phyloP scores from a whole-genome alignment of 2,329 filamentous ascomycete genomes.

The Verticillium nubilum region DNA sequence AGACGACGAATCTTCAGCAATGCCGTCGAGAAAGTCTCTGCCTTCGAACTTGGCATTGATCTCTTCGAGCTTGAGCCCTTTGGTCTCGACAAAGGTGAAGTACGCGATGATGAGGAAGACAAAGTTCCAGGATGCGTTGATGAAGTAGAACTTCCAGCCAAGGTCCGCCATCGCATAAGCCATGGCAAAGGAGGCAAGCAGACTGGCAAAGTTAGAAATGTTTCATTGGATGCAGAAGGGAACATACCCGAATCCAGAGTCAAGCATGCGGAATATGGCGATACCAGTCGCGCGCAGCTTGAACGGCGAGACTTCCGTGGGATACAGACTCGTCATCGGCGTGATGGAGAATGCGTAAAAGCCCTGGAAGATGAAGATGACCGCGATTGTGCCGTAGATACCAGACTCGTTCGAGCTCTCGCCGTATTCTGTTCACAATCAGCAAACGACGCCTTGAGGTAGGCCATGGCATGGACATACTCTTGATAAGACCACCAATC shows the following conservation, averaged over 20 bases:
- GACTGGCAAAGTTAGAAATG: slow-evolving; percentile 7
- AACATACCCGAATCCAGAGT: slow-evolving; percentile 21
- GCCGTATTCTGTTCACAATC: slow-evolving; percentile 20
- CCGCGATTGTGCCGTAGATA: slow-evolving; percentile 31
- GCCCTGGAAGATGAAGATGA: slow-evolving; percentile 27
- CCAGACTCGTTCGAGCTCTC: slow-evolving; percentile 27
- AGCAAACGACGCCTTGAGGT: background rate
- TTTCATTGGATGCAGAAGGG: background rate
- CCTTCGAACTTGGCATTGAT: slow-evolving; percentile 20
- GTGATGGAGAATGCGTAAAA: slow-evolving; percentile 26
- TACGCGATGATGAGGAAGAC: slow-evolving; percentile 18
- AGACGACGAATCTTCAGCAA: background rate
- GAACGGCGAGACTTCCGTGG: slow-evolving; percentile 24
- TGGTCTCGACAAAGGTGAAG: slow-evolving; percentile 22
- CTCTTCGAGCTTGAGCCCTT: slow-evolving; percentile 21
- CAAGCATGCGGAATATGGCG: slow-evolving; percentile 21
- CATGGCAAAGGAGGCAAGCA: slow-evolving; percentile 20
- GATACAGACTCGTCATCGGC: slow-evolving; percentile 26
- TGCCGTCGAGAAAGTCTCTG: slow-evolving; percentile 6
- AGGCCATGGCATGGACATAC: slow-evolving; percentile 4
- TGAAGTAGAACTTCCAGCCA: slow-evolving; percentile 24
- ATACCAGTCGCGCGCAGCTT: slow-evolving; percentile 24
- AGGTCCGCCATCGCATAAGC: slow-evolving; percentile 19
- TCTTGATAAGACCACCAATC: slow-evolving; percentile 19
- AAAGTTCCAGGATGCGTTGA: slow-evolving; percentile 22